Evolutionary conservation across 2,329 filamentous ascomycete genomes (phyloP).

Genomic region (Fusarium scirpi): DNA sequence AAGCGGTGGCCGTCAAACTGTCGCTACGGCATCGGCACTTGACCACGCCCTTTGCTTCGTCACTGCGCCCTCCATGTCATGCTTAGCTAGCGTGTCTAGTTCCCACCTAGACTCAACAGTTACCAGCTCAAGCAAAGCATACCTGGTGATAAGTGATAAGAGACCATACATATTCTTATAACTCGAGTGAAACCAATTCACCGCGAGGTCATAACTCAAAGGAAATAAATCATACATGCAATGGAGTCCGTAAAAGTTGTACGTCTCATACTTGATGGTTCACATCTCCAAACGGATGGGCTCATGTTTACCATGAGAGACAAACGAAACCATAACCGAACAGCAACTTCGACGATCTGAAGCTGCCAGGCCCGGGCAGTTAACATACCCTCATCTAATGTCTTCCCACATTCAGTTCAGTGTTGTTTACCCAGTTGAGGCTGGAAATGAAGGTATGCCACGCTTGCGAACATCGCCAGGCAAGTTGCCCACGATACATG

Average conservation of each 20-base stretch:
- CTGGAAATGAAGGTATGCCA: constrained; percentile 22
- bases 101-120: not conserved
- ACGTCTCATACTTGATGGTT: not conserved
- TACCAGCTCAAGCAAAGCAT: not conserved
- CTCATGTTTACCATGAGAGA: not conserved
- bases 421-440: constrained; percentile 13
- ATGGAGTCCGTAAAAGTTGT: not conserved
- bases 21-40: constrained; percentile 32
- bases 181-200: not conserved
- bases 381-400: constrained; percentile 5
- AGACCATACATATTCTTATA: not conserved
- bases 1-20: constrained; percentile 12
- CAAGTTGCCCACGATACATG: constrained; percentile 45
- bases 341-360: not conserved
- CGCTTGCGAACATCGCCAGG: constrained; percentile 42
- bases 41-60: constrained; percentile 37
- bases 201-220: not conserved
- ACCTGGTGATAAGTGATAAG: not conserved
- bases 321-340: not conserved
- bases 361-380: constrained; percentile 5
- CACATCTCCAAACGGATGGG: not conserved
- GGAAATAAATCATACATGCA: not conserved
- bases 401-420: not conserved
- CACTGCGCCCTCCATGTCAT: constrained; percentile 33
- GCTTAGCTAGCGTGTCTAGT: constrained; percentile 19